phyloP scores from a whole-genome alignment of 371 early-diverging fungal genomes.

The Globomyces sp. region DNA sequence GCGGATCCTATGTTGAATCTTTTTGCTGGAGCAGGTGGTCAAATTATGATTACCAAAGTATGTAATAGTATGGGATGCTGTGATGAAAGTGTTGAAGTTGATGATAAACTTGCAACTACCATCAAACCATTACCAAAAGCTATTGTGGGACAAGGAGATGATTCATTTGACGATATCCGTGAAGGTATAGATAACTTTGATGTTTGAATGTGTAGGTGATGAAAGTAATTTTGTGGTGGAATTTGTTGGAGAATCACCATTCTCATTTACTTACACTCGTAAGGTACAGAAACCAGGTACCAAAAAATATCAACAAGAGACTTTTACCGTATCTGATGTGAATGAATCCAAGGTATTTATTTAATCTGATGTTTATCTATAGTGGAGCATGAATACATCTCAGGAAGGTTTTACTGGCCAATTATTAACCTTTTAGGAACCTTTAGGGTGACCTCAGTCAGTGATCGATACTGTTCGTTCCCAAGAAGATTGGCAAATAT shows the following conservation, averaged over 20 bases:
- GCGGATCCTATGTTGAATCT: conserved; percentile 42
- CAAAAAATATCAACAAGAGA: conserved; percentile 27
- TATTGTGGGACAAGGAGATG: conserved; percentile 44
- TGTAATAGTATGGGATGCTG: conserved; percentile 43
- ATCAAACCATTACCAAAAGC: conserved; percentile 41
- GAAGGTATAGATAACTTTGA: conserved; percentile 35
- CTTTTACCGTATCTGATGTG: conserved; percentile 29
- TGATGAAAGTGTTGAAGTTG: conserved; percentile 12
- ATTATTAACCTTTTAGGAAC: conserved; percentile 35
- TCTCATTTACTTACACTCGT: conserved; percentile 42
- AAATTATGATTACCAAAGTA: conserved; percentile 31
- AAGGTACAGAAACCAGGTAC: conserved; percentile 14
- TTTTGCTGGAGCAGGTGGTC: conserved; percentile 37
- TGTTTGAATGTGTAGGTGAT: conserved; percentile 30
- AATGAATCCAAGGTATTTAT: too few relatives aligned
- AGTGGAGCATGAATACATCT: background rate
- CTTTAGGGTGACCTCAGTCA: conserved; percentile 45
- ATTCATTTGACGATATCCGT: conserved; percentile 44
- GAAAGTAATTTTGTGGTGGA: conserved; percentile 35
- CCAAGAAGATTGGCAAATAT: conserved; percentile 25
- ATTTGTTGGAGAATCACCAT: conserved; percentile 45
- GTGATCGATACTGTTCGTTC: conserved; percentile 43
- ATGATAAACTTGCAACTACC: conserved; percentile 21
- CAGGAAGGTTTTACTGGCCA: conserved; percentile 20
- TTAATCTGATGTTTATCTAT: too few relatives aligned